Base-by-base conservation (phyloP, 2,329 filamentous ascomycete genomes). In the Claviceps sp. region DNA sequence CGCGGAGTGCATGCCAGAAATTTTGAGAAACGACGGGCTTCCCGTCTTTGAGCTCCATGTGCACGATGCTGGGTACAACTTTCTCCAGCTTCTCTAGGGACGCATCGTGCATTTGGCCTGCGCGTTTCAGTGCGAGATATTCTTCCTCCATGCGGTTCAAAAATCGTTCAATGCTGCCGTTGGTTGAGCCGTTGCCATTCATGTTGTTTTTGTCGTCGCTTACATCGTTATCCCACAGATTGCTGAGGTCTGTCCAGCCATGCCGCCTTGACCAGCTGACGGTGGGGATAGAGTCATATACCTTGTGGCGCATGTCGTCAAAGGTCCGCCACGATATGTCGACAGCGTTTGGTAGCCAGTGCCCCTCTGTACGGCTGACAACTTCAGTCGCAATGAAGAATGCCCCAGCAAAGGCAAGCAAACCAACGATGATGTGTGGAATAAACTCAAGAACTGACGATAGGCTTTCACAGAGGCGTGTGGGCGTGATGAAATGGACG, bases 1-100 rank as follows among this genome's bases (percentile, higher is more conserved):
- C 74, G 23, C 72, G 70, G 8, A 88, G 62, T 0, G 82, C 83
- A 52, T 78, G 71, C 88, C 80, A 88, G 54, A 88, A 85, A 2
- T 80, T 74, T 23, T 78, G 71, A 0, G 76, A 68, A 16, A 87
- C 75, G 22, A 76, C 66, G 0, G 70, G 64, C 9, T 74, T 71
- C 14, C 81, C 82, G 34, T 76, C 64, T 37, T 68, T 64, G 7
- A 72, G 70, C 14, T 74, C 70, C 56, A 85, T 73, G 53, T 77
- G 74, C 4, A 87, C 68, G 9, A 75, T 58, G 13, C 74, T 70
- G 0, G 84, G 83, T 3, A 87, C 64, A 4, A 76, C 65, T 0
- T 66, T 58, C 46, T 75, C 61, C 2, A 85, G 60, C 37, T 70
- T 69, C 14, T 70, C 58, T 5, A 75, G 58, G 0, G 70, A 65